A percentile compares a stretch with the other conserved stretches of the same genome.
Evolutionary conservation across 441 rosid genomes (phyloP).

Genomic region (Aquilaria agallochum): DNA sequence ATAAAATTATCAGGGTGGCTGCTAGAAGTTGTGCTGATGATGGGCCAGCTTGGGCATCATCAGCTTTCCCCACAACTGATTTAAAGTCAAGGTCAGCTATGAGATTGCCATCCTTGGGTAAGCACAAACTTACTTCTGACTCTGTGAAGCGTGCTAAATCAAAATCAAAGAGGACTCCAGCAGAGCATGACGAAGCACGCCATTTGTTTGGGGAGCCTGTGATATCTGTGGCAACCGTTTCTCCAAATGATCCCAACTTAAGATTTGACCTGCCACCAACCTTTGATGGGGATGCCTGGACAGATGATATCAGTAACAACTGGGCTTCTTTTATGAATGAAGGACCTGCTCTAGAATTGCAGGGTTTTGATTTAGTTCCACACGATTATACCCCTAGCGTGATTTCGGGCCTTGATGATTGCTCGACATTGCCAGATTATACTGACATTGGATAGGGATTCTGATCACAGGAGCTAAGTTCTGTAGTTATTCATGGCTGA

Average conservation of each 20-base stretch:
- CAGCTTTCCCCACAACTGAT: conserved; percentile 60
- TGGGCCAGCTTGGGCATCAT: conserved; percentile 60
- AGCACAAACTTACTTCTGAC: conserved; percentile 69
- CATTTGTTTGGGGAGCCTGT: conserved; percentile 30
- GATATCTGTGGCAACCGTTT: conserved; percentile 17
- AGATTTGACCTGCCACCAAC: conserved; percentile 43
- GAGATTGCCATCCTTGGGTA: conserved; percentile 59
- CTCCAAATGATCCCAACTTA: conserved; percentile 44
- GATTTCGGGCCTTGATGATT: conserved; percentile 68
- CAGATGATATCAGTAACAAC: conserved; percentile 15
- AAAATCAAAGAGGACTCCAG: conserved; percentile 52
- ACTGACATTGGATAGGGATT: conserved; percentile 52
- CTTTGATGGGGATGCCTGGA: conserved; percentile 24
- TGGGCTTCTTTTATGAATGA: conserved; percentile 24
- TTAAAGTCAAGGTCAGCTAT: conserved; percentile 40
- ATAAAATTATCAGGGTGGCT: conserved; percentile 48
- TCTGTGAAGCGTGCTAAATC: conserved; percentile 52
- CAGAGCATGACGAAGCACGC: conserved; percentile 33
- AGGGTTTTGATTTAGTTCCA: conserved; percentile 27
- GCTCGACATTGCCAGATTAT: conserved; percentile 46
- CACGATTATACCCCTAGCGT: conserved; percentile 46
- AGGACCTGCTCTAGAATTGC: conserved; percentile 30
- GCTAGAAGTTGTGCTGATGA: conserved; percentile 60
- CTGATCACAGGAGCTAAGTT: too few relatives aligned
- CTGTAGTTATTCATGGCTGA: too few relatives aligned